A percentile compares a stretch with the other conserved stretches of the same genome.
Evolutionary conservation across 116 monocot genomes (phyloP).

Genomic region (Papilionanthe hybrid): DNA sequence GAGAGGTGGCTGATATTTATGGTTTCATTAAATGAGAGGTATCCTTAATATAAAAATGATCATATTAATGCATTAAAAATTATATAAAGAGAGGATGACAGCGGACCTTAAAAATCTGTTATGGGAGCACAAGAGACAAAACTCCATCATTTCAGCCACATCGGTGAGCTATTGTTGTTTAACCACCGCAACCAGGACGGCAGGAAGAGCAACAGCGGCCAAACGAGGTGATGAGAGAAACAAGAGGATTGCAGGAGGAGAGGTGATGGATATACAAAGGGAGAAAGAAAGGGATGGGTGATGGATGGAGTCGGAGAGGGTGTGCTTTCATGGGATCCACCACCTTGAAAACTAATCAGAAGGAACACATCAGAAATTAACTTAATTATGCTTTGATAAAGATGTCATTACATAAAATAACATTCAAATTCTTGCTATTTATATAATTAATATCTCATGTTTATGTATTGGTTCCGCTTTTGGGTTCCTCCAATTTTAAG

Average conservation of each 20-base stretch:
- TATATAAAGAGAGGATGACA: slow-evolving; percentile 25
- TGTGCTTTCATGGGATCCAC: slow-evolving; percentile 20
- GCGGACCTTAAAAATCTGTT: slow-evolving; percentile 54
- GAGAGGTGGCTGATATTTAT: slow-evolving; percentile 20
- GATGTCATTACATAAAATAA: no score
- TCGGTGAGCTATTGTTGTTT: slow-evolving; percentile 6
- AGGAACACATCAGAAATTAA: no score
- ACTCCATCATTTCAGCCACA: not conserved
- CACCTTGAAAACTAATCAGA: not conserved
- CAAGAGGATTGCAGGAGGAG: not conserved
- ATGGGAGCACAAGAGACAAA: slow-evolving; percentile 33
- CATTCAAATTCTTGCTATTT: no score
- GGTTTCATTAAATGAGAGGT: no score
- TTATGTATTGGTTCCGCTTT: no score
- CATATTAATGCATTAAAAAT: no score
- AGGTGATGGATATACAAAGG: slow-evolving; percentile 10
- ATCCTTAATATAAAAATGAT: no score
- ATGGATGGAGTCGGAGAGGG: slow-evolving; percentile 24
- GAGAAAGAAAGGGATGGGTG: slow-evolving; percentile 4
- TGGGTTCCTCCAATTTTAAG: no score
- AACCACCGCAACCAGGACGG: slow-evolving; percentile 27
- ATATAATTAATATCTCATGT: no score
- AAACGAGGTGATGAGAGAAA: not conserved
- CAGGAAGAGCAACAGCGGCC: slow-evolving; percentile 16
- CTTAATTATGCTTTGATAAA: no score